A percentile compares a stretch with the other conserved stretches of the same genome.
Evolutionary conservation across 768 basidiomycete species (phyloP).

Genomic region (Hysterangium stoloniferum): DNA sequence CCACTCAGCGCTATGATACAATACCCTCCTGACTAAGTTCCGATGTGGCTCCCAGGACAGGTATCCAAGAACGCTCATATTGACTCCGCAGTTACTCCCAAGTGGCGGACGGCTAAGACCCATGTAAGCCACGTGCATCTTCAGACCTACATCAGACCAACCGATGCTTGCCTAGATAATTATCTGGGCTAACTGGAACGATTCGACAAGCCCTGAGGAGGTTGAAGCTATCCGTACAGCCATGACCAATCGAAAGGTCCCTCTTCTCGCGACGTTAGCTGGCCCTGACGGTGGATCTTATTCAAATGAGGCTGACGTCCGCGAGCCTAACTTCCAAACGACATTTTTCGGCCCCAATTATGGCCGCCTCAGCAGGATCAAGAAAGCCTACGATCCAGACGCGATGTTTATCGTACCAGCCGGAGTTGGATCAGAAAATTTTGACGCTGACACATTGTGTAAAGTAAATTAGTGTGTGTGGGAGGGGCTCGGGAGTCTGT

Average conservation of each 20-base stretch:
- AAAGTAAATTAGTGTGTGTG: too few relatives aligned
- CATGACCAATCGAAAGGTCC: slow-evolving; percentile 2
- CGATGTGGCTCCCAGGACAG: too few relatives aligned
- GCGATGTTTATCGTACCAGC: slow-evolving; percentile 27
- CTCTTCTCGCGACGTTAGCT: neutral
- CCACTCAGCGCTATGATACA: neutral
- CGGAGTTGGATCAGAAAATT: slow-evolving; percentile 27
- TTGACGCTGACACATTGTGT: slow-evolving; percentile 17
- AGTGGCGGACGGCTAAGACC: slow-evolving; percentile 31
- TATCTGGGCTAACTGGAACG: neutral
- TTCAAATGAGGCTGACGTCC: slow-evolving; percentile 27
- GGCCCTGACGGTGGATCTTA: slow-evolving; percentile 24
- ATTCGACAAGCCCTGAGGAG: neutral
- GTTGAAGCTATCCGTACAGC: slow-evolving; percentile 14
- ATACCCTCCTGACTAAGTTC: too few relatives aligned
- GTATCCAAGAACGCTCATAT: slow-evolving; percentile 29
- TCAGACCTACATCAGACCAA: neutral
- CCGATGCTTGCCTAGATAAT: too few relatives aligned
- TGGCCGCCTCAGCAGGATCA: slow-evolving; percentile 22
- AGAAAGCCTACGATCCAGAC: slow-evolving; percentile 26
- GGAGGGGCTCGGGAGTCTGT: too few relatives aligned
- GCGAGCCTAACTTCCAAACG: slow-evolving; percentile 26
- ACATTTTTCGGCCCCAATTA: slow-evolving; percentile 32
- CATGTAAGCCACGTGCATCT: slow-evolving; percentile 25
- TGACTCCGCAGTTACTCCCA: slow-evolving; percentile 27